Conservation (phyloP, 148 eudicot species). For the Rhododendron simsii region DNA sequence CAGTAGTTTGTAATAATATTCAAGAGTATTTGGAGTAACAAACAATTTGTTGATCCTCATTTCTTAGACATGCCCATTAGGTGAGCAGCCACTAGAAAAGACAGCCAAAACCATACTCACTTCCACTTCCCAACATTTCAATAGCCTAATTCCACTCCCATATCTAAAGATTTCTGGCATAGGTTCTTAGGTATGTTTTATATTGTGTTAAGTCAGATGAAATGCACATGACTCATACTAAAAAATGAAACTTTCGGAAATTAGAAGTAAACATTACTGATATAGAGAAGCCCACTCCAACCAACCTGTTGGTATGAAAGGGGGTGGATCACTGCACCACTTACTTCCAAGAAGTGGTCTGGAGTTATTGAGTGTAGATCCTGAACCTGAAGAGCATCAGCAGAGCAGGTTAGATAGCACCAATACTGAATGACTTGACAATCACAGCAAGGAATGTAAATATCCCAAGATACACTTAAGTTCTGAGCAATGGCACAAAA, state of each 20-base stretch:
- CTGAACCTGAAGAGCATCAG: conserved; percentile 66
- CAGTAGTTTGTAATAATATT: not conserved
- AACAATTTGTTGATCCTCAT: not conserved
- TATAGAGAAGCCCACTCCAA: conserved; percentile 12
- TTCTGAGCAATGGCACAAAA: not conserved
- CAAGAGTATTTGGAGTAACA: not conserved
- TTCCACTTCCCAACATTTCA: not conserved
- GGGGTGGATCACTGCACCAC: conserved; percentile 92
- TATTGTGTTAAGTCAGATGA: not conserved
- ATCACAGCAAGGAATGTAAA: not conserved
- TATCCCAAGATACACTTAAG: not conserved
- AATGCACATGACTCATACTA: not conserved
- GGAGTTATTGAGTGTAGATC: conserved; percentile 91
- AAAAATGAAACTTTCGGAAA: not conserved
- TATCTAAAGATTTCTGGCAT: not conserved
- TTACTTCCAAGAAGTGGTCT: conserved; percentile 88
- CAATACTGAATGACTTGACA: not conserved
- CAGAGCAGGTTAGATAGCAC: conserved; percentile 10
- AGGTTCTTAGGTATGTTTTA: not conserved
- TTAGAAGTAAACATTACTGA: not conserved
- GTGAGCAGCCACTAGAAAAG: not conserved
- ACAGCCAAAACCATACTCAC: not conserved
- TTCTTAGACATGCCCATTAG: not conserved
- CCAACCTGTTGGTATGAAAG: conserved; percentile 97
- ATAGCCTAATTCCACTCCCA: not conserved